Base-by-base conservation (phyloP, 352 stramenopile species). In the Phytophthora citrophthora region DNA sequence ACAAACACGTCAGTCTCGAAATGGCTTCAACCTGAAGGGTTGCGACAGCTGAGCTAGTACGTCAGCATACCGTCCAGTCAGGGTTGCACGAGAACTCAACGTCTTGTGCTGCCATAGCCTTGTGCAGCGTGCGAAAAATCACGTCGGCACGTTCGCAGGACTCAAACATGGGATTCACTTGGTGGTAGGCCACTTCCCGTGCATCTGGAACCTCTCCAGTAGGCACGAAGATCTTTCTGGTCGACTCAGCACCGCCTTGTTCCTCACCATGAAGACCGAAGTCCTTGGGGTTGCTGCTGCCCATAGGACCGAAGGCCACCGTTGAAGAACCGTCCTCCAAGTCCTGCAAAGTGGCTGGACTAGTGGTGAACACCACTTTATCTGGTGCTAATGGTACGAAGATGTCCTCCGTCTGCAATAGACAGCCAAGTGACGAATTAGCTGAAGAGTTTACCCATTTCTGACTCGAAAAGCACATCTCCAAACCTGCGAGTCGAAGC, bases 131-230 rank as follows among this genome's bases (percentile, higher is more conserved):
- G 10, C 61, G 61, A 32, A 87, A 88, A 46, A 89, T 82, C 15
- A 79, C 68, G 4, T 63, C 43, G 7, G 81, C 54, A 27, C 64
- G 16, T n/a, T 78, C 71, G n/a, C 70, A 68, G 1, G 83, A 93
- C 72, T 93, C 83, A 46, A 93, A 93, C 68, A 70, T 85, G 36
- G 81, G 83, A 64, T 93, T 93, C 29, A 93, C 81, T 56, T 83
- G 70, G 46, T 68, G 77, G 49, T 86, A 92, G 15, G 55, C 64
- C 11, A 86, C 76, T 4, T 77, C 73, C n/a, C 31, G 31, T 10
- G 74, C 78, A 46, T 86, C 72, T 0, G 83, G 83, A 1, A 92
- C 74, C 36, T 87, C 75, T 59, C 70, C 79, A 63, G 45, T 83
- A 12, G 77, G 79, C 43, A 63, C 54, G 51, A 68, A 76, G 32